Conservation (phyloP, 2,329 filamentous ascomycete species). For the Lachnellula cervina region DNA sequence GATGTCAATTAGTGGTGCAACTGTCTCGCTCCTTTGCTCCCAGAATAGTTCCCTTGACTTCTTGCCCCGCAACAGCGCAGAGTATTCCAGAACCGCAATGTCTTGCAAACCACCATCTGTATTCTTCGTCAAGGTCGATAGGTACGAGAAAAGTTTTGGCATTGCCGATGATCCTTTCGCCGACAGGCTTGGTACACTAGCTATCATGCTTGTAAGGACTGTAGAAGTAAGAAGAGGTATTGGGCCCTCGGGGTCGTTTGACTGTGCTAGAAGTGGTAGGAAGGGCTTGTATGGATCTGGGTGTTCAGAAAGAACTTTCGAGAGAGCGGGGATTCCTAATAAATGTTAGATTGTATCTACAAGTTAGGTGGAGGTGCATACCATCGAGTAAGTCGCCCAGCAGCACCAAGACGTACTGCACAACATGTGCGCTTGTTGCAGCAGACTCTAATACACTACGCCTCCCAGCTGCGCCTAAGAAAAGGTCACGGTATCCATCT, state of each 20-base stretch:
- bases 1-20: constrained; percentile 77
- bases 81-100: constrained; percentile 90
- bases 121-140: constrained; percentile 77
- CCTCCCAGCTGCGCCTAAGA: constrained; percentile 70
- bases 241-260: constrained; percentile 68
- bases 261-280: constrained; percentile 75
- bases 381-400: constrained; percentile 82
- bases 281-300: constrained; percentile 76
- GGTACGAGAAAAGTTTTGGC: constrained; percentile 77
- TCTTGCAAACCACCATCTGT: constrained; percentile 89
- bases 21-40: constrained; percentile 81
- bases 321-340: constrained; percentile 74
- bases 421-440: constrained; percentile 79
- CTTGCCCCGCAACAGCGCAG: constrained; percentile 70
- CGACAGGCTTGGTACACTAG: constrained; percentile 54
- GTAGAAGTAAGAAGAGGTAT: constrained; percentile 87
- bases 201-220: constrained; percentile 76
- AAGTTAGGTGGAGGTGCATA: constrained; percentile 38
- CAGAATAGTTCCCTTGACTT: constrained; percentile 80
- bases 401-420: constrained; percentile 92
- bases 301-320: constrained; percentile 69
- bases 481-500: constrained; percentile 71
- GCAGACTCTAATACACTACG: constrained; percentile 76
- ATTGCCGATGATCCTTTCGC: constrained; percentile 63
- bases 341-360: constrained; percentile 3